Percentiles rank a stretch among this genome's conserved stretches.
These are phyloP conservation scores for Trichosanthes truncata DNA, from an alignment of 306 rosid genomes.

Conservation along the genomic window DNA sequence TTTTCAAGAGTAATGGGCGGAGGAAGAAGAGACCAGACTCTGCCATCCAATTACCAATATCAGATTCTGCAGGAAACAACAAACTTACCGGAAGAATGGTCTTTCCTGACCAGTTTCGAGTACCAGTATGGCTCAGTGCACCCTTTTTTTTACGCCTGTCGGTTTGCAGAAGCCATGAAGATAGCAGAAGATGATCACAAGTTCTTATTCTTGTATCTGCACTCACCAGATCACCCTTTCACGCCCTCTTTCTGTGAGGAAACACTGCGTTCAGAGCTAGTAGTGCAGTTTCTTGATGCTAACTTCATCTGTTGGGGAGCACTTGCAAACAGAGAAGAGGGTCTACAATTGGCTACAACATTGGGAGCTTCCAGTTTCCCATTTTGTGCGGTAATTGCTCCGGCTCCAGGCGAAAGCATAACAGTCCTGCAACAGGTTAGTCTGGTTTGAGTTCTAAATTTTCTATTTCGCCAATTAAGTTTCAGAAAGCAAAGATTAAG, in stretches of 20 bases:
- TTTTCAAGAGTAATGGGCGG: constrained; percentile 43
- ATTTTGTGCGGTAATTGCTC: constrained; percentile 55
- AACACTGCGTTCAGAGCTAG: constrained; percentile 51
- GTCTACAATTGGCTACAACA: constrained; percentile 45
- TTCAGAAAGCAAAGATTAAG: background rate
- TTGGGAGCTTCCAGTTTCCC: constrained; percentile 51
- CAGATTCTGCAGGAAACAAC: constrained; percentile 20
- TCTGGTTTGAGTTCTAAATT: background rate
- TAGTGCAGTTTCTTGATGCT: constrained; percentile 60
- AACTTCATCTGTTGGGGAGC: constrained; percentile 77
- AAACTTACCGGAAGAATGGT: constrained; percentile 28
- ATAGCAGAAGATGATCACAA: constrained; percentile 55
- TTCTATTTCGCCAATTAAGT: background rate
- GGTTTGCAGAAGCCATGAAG: constrained; percentile 38
- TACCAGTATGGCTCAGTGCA: constrained; percentile 44
- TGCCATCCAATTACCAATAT: constrained; percentile 19
- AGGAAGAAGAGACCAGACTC: constrained; percentile 39
- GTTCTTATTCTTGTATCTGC: constrained; percentile 71
- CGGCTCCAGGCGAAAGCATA: constrained; percentile 35
- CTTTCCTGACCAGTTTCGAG: constrained; percentile 46
- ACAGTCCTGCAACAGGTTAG: constrained; percentile 62
- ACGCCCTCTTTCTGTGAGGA: constrained; percentile 50
- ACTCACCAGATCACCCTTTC: constrained; percentile 63
- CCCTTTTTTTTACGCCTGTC: constrained; percentile 63
- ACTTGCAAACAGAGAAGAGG: constrained; percentile 46